Evolutionary conservation across 768 basidiomycete genomes (phyloP), one percentile per base, ranked within the genome.

Genomic region (Mycena vitilis): DNA sequence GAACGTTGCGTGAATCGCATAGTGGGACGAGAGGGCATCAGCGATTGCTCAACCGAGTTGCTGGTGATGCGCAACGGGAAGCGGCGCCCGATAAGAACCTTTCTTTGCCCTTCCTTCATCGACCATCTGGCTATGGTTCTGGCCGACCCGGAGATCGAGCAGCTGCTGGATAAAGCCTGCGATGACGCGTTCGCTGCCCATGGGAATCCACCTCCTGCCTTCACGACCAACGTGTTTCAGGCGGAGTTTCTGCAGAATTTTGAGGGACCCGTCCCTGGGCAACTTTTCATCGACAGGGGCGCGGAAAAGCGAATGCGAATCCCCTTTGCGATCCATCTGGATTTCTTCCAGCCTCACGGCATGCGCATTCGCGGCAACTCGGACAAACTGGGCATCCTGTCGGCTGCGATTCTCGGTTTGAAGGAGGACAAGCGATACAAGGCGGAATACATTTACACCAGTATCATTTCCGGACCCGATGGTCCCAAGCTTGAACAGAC

Each of bases 271-370:
- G 58, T 53, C 45, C 40, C 49, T 13, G 64, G 51, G 7, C 18
- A 60, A 20, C 66, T 74, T 18, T 75, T 74, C 57, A 60, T 75
- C 16, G 55, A 69, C 38, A 49, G 73, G 30, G 30, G 30, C 5
- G 30, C 30, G 48, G 48, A 48, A 2, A 49, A 58, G n/a, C 58
- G 66, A 36, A 58, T 75, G 18, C 47, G 73, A 20, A 42, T 72
- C 15, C 66, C 72, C 0, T 77, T 74, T 30, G 63, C 62, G 0
- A 47, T 79, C 0, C 69, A 76, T 18, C 18, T 78, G 4, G 74
- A 80, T 55, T 76, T 75, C 42, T 79, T 81, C 70, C 75, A 77
- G 36, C 54, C 75, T 0, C 40, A 78, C 48, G 75, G 73, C 3
- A 69, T 66, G 20, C 60, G 11, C 5, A 65, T 68, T 15, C 52